Conservation (phyloP, 352 stramenopile species). For the Thalassiosira exigua region DNA sequence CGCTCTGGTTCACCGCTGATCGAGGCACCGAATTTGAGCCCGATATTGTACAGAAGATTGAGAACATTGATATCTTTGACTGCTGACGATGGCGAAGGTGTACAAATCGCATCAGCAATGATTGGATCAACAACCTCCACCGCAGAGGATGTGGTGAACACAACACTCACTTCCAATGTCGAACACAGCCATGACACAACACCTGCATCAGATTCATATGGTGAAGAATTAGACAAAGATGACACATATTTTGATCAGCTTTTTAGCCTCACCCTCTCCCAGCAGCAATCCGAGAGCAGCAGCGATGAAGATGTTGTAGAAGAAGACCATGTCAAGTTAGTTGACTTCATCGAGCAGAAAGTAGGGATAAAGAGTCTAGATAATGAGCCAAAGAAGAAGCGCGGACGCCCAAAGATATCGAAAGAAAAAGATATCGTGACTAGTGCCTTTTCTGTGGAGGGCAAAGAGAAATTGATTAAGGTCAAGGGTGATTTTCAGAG, state of each 20-base stretch:
- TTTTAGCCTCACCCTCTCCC: slow-evolving; percentile 3
- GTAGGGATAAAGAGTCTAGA: slow-evolving; percentile 32
- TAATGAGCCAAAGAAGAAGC: slow-evolving; percentile 17
- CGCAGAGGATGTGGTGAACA: too few species aligned
- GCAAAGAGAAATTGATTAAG: slow-evolving; percentile 23
- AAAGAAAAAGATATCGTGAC: slow-evolving; percentile 5
- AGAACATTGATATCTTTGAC: too few species aligned
- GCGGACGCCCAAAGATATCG: slow-evolving; percentile 13
- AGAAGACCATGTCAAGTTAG: slow-evolving; percentile 20
- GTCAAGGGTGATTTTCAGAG: slow-evolving; percentile 16
- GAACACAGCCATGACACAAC: too few species aligned
- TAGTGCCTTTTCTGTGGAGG: slow-evolving; percentile 16
- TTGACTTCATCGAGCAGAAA: slow-evolving; percentile 56
- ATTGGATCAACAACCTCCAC: too few species aligned
- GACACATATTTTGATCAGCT: slow-evolving; percentile 19
- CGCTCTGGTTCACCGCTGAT: too few species aligned
- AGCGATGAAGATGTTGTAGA: slow-evolving; percentile 11
- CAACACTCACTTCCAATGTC: too few species aligned
- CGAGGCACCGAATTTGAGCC: too few species aligned
- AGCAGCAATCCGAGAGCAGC: slow-evolving; percentile 15
- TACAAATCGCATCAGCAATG: too few species aligned
- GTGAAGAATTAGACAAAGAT: slow-evolving; percentile 18
- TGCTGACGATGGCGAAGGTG: too few species aligned
- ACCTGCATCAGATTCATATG: too few species aligned
- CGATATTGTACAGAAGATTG: too few species aligned